These are phyloP conservation scores for Epichloe scottii DNA, from an alignment of 2,329 filamentous ascomycete genomes.

Conservation along the genomic window DNA sequence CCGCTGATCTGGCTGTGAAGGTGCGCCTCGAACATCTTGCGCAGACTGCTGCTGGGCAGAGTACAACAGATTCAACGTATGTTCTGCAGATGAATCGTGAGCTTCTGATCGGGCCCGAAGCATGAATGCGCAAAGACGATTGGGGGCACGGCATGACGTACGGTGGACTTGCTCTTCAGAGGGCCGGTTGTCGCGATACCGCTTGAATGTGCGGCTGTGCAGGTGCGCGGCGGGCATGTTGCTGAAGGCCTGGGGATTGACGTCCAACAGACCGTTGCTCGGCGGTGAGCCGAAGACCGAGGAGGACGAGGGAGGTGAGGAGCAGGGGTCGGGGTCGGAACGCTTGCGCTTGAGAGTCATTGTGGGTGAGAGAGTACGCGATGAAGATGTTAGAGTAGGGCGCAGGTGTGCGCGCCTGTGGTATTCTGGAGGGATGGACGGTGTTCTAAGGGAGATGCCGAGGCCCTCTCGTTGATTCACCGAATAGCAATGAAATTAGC, in stretches of 20 bases:
- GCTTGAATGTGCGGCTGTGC: constrained; percentile 47
- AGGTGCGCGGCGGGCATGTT: constrained; percentile 27
- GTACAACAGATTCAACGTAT: constrained; percentile 45
- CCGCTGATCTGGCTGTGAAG: constrained; percentile 2
- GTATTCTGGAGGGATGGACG: too few relatives aligned
- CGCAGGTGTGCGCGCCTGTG: too few relatives aligned
- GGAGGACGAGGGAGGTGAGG: constrained; percentile 30
- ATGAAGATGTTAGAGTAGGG: too few relatives aligned
- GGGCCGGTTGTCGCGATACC: constrained; percentile 45
- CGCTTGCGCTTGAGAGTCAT: constrained; percentile 54
- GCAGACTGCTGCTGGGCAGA: constrained; percentile 33
- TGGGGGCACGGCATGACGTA: constrained; percentile 22
- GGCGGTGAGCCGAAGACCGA: constrained; percentile 20
- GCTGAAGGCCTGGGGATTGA: constrained; percentile 16
- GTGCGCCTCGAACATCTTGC: constrained; percentile 11
- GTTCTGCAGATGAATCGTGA: constrained; percentile 27
- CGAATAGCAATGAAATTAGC: too few relatives aligned
- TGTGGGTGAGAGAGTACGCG: constrained; percentile 1
- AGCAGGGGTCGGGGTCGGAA: constrained; percentile 44
- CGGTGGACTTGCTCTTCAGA: constrained; percentile 42
- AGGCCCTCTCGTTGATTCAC: too few relatives aligned
- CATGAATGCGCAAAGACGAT: not conserved
- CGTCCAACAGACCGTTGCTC: constrained; percentile 19
- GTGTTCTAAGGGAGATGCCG: too few relatives aligned
- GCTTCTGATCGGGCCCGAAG: not conserved